These are phyloP conservation scores for Oryza coarctata DNA, from an alignment of 176 grass and related monocot species.

Conservation along the genomic window DNA sequence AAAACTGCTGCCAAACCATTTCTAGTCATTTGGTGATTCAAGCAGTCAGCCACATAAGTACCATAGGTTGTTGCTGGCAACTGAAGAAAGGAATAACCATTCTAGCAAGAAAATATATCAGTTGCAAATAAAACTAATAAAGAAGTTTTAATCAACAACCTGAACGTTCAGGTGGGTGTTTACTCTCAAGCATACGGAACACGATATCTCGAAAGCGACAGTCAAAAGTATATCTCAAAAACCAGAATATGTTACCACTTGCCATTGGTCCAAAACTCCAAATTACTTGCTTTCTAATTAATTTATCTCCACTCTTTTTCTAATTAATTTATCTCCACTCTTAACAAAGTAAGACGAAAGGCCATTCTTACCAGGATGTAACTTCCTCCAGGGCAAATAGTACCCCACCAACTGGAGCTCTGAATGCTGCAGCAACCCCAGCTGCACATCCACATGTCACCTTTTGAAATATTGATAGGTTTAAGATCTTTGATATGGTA, in stretches of 20 bases:
- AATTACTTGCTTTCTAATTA: background rate
- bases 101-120: background rate
- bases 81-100: background rate
- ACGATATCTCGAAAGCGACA: background rate
- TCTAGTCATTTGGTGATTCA: slow-evolving; percentile 11
- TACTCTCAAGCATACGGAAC: background rate
- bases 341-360: background rate
- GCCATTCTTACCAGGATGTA: slow-evolving; percentile 79
- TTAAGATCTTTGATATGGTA: slow-evolving; percentile 43
- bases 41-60: background rate
- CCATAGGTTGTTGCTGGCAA: background rate
- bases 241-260: background rate
- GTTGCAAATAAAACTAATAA: background rate
- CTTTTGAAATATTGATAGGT: slow-evolving; percentile 84
- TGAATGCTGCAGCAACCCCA: slow-evolving; percentile 99
- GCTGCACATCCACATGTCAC: slow-evolving; percentile 99
- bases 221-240: background rate
- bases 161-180: background rate
- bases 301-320: slow-evolving; percentile 2
- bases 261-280: background rate
- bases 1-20: background rate
- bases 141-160: slow-evolving; percentile 12
- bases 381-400: slow-evolving; percentile 95
- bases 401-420: slow-evolving; percentile 98
- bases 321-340: slow-evolving; percentile 9